Evolutionary conservation across 2,329 filamentous ascomycete species (phyloP).

Genomic region (Xylaria sp.): DNA sequence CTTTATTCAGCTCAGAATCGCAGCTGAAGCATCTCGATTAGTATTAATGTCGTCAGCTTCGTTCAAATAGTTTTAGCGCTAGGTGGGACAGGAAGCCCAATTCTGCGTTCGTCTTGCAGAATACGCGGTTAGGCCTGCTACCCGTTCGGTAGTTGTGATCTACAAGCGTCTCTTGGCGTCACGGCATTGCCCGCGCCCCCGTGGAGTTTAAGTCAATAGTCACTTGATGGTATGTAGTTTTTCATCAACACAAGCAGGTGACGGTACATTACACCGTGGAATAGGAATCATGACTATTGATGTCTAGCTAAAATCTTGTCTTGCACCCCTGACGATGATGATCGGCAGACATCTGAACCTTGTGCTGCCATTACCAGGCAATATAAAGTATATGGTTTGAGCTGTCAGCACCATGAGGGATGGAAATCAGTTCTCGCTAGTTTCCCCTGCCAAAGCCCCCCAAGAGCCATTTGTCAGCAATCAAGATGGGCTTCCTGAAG

Average conservation of each 20-base stretch:
- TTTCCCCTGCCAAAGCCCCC: neutral
- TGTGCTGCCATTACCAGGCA: neutral
- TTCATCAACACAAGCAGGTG: constrained; percentile 19
- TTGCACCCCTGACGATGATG: constrained; percentile 7
- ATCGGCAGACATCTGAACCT: constrained; percentile 17
- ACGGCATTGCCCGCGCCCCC: neutral
- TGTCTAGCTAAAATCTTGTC: constrained; percentile 6
- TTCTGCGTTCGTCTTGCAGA: constrained; percentile 13
- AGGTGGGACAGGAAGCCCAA: constrained; percentile 17
- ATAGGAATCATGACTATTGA: constrained; percentile 5
- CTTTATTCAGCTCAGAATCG: constrained; percentile 18
- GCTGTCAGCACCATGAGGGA: neutral
- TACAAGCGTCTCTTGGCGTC: constrained; percentile 27
- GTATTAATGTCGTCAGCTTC: constrained; percentile 6
- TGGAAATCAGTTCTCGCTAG: neutral
- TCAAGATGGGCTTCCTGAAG: constrained; percentile 37
- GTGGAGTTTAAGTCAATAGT: constrained; percentile 11
- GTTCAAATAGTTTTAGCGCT: constrained; percentile 12
- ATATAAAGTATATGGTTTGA: constrained; percentile 10
- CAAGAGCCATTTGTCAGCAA: neutral
- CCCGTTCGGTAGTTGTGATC: constrained; percentile 27
- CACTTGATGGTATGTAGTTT: constrained; percentile 16
- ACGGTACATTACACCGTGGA: neutral
- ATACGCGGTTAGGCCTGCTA: neutral
- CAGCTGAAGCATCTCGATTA: constrained; percentile 14